These are phyloP conservation scores for Tripidium arundinaceum DNA, from an alignment of 202 grass and related monocot species.

Conservation along the genomic window DNA sequence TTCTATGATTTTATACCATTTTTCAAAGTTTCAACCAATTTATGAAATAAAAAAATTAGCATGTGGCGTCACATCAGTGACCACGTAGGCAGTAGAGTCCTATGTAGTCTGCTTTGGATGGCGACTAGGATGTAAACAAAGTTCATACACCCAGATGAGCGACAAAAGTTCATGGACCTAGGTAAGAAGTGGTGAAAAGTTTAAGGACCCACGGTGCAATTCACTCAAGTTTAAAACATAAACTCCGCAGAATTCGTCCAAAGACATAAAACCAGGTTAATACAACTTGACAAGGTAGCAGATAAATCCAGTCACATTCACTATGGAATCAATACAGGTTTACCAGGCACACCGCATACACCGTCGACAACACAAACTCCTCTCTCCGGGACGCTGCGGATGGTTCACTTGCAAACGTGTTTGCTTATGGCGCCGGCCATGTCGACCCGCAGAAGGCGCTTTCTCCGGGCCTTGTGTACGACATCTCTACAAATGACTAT, in stretches of 20 bases:
- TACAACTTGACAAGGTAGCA: neutral
- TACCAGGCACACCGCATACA: conserved; percentile 46
- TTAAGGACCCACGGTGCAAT: too few relatives aligned
- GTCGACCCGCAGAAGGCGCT: conserved; percentile 84
- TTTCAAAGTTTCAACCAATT: too few relatives aligned
- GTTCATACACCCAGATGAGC: too few relatives aligned
- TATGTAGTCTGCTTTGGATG: too few relatives aligned
- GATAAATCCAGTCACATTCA: neutral
- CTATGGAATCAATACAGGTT: neutral
- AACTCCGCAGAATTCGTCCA: neutral
- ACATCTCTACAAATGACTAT: conserved; percentile 67
- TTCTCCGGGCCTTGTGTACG: conserved; percentile 79
- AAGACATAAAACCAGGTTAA: neutral
- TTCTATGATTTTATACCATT: too few relatives aligned
- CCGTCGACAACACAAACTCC: conserved; percentile 67
- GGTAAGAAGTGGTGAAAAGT: too few relatives aligned
- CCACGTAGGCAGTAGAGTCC: too few relatives aligned
- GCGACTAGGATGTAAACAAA: too few relatives aligned
- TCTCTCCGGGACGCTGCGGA: conserved; percentile 69
- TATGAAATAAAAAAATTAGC: too few relatives aligned
- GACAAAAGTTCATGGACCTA: neutral
- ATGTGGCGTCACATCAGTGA: too few relatives aligned
- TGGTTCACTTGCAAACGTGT: conserved; percentile 57
- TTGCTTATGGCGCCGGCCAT: conserved; percentile 73
- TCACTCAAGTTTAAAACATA: neutral